Base-by-base conservation (phyloP, 2,329 filamentous ascomycete genomes). In the Chaetomiaceae sp. region DNA sequence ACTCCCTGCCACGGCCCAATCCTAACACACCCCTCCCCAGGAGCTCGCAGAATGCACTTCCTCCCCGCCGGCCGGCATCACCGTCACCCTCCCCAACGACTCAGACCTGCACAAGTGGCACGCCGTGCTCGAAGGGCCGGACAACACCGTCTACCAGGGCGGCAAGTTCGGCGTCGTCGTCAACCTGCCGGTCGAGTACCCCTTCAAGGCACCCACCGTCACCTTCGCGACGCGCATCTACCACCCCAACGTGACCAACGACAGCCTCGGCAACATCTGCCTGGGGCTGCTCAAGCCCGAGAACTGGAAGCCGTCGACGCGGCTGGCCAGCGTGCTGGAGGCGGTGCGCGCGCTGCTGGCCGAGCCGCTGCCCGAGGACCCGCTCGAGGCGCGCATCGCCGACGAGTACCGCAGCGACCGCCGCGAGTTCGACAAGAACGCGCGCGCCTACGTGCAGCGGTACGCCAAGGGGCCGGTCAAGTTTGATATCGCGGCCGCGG, bases 221-320 rank as follows among this genome's bases (percentile, higher is more conserved):
- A 81, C 76, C 62, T 95, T 95, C 76, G 71, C 74, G 55, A 95
- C 89, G 42, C 91, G 90, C 69, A 86, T 95, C 73, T 96, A 95
- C 77, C 90, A 96, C 71, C 89, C 90, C 36, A 96, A 96, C 69
- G 79, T 96, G 49, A 88, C 84, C 62, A 93, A 95, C 75, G 89
- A 95, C 66, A 77, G 79, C 62, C 79, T 81, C 56, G 90, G 90
- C 52, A 84, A 77, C 68, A 87, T 96, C 79, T 96, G 90, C 68
- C 75, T 96, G 36, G 82, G 80, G 50, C 78, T 90, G 66, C 79
- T 96, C 57, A 88, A 90, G 63, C 67, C 84, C 24, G 88, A 95
- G 60, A 83, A 88, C 68, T 96, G 90, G 90, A 96, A 95, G 75
- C 90, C 90, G 15, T 83, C 83, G 51, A 86, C 84, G 60, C 85